These are phyloP conservation scores for Pythium coloratum DNA, from an alignment of 352 stramenopile species.

Conservation along the genomic window DNA sequence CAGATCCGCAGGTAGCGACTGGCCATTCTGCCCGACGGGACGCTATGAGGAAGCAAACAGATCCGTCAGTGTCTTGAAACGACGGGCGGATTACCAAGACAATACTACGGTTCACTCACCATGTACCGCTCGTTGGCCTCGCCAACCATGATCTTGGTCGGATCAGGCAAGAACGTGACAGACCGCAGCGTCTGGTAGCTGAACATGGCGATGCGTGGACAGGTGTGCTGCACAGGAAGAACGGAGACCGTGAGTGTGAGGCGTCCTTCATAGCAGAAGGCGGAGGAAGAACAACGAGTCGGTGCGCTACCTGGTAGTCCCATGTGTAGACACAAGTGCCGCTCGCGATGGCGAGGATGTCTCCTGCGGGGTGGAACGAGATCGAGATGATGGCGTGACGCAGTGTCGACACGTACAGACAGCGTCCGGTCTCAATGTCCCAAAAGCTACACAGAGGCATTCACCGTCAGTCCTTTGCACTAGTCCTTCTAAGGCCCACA, in stretches of 20 bases:
- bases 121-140: constrained; percentile 92
- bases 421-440: constrained; percentile 88
- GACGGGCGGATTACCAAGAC: background rate
- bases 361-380: constrained; percentile 94
- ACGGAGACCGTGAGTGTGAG: background rate
- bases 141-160: constrained; percentile 92
- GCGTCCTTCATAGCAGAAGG: too few relatives aligned
- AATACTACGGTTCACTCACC: constrained; percentile 31
- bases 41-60: constrained; percentile 37
- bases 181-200: constrained; percentile 91
- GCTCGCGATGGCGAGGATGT: constrained; percentile 94
- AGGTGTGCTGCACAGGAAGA: constrained; percentile 53
- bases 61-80: background rate
- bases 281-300: too few relatives aligned
- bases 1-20: constrained; percentile 79
- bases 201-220: constrained; percentile 85
- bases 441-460: constrained; percentile 55
- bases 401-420: constrained; percentile 93
- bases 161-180: constrained; percentile 92
- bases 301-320: constrained; percentile 86
- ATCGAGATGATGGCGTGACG: constrained; percentile 96
- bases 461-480: background rate
- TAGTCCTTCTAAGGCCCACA: too few relatives aligned
- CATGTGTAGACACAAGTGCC: constrained; percentile 95
- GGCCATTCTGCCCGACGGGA: constrained; percentile 53